phyloP scores from a whole-genome alignment of 495 filamentous ascomycete species.

The Aspergillus sclerotiicarbonarius region DNA sequence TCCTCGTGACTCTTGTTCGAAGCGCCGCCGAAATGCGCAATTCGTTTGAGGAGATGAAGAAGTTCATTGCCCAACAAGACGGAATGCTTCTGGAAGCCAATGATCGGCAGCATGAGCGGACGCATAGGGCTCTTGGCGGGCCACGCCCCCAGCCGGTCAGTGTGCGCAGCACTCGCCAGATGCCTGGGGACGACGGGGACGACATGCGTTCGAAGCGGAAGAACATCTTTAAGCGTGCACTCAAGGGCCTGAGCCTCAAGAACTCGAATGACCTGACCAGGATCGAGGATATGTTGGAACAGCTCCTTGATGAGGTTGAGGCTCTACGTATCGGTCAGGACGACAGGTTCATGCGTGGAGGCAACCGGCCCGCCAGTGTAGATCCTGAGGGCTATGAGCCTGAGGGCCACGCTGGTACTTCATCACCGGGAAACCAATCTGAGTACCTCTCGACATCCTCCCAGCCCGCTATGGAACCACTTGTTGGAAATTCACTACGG shows the following conservation, averaged over 20 bases:
- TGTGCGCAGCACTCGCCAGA: slow-evolving; percentile 46
- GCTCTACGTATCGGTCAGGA: slow-evolving; percentile 68
- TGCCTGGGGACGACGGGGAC: slow-evolving; percentile 64
- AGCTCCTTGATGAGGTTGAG: slow-evolving; percentile 88
- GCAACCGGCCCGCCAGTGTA: slow-evolving; percentile 35
- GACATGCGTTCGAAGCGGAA: slow-evolving; percentile 76
- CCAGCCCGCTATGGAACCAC: slow-evolving; percentile 41
- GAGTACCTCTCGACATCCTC: slow-evolving; percentile 72
- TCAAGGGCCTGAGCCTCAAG: slow-evolving; percentile 83
- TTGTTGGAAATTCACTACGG: slow-evolving; percentile 38
- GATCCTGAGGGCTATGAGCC: slow-evolving; percentile 70
- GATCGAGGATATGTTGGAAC: slow-evolving; percentile 94
- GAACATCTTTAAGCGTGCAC: slow-evolving; percentile 85
- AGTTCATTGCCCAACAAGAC: slow-evolving; percentile 81
- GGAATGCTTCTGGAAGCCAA: slow-evolving; percentile 77
- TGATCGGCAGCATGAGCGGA: slow-evolving; percentile 81
- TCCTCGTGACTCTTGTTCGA: slow-evolving; percentile 88
- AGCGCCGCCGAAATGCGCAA: slow-evolving; percentile 97
- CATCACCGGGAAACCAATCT: slow-evolving; percentile 71
- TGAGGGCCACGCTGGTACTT: slow-evolving; percentile 75
- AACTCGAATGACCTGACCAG: slow-evolving; percentile 82
- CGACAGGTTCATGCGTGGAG: slow-evolving; percentile 21
- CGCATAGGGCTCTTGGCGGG: slow-evolving; percentile 77
- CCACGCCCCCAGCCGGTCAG: slow-evolving; percentile 78
- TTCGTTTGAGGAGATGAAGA: slow-evolving; percentile 95